phyloP scores from a whole-genome alignment of 2,329 filamentous ascomycete species.

The Penicillium sp. region DNA sequence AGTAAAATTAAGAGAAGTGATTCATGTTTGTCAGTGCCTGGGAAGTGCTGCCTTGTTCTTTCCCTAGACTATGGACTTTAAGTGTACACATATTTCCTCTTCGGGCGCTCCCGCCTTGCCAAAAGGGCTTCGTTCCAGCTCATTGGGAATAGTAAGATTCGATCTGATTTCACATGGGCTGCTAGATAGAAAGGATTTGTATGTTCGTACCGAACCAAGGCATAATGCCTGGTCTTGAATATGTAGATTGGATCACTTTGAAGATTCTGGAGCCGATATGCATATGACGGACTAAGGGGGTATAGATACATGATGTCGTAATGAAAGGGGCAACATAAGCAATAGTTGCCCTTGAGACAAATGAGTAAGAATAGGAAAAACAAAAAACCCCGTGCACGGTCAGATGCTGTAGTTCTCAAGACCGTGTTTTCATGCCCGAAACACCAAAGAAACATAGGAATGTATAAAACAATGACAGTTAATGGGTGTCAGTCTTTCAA shows the following conservation, averaged over 20 bases:
- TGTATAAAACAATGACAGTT: neutral
- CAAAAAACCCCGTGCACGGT: neutral
- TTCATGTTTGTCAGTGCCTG: neutral
- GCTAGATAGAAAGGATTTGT: neutral
- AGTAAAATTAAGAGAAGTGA: neutral
- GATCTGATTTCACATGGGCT: neutral
- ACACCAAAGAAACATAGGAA: conserved; percentile 2
- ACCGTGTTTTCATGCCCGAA: conserved; percentile 11
- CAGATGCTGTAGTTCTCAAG: neutral
- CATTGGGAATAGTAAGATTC: neutral
- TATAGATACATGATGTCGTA: conserved; percentile 27
- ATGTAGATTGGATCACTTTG: neutral
- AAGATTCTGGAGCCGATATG: neutral
- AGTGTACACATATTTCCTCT: neutral
- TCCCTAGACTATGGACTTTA: neutral
- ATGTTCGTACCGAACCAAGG: neutral
- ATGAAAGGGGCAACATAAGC: conserved; percentile 12
- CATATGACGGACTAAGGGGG: conserved; percentile 6
- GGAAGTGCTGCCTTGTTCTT: neutral
- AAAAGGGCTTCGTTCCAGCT: neutral
- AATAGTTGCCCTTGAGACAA: neutral
- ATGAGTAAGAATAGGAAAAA: neutral
- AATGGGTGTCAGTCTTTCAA: neutral
- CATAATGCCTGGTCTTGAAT: neutral
- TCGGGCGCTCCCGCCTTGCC: neutral